These are phyloP conservation scores for Pistacia integerrima DNA, from an alignment of 345 rosid genomes.

Conservation along the genomic window DNA sequence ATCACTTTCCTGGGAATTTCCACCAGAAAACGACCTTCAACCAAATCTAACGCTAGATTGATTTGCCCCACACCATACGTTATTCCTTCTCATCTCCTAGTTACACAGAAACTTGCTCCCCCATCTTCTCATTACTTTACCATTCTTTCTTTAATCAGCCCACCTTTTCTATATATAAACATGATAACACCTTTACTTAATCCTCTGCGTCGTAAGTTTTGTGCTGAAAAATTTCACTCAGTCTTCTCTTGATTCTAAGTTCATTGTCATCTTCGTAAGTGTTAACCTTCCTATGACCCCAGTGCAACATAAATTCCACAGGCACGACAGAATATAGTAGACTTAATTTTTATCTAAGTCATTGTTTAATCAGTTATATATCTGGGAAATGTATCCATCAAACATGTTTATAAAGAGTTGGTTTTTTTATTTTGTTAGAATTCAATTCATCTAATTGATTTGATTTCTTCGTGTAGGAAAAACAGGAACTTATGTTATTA, in stretches of 20 bases:
- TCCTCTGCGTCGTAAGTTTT: not conserved
- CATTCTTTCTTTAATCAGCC: no score
- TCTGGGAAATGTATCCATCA: no score
- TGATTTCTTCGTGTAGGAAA: not conserved
- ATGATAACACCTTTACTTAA: not conserved
- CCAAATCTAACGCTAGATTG: not conserved
- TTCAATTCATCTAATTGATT: no score
- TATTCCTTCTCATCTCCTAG: not conserved
- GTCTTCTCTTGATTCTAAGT: not conserved
- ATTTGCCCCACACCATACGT: not conserved
- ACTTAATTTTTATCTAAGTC: not conserved
- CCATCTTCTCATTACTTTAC: not conserved
- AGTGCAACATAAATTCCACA: not conserved
- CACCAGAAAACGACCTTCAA: not conserved
- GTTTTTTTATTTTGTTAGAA: not conserved
- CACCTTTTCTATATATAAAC: no score
- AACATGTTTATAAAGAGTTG: not conserved
- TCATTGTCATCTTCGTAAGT: not conserved
- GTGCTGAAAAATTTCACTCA: not conserved
- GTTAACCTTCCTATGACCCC: not conserved
- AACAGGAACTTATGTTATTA: constrained; percentile 16
- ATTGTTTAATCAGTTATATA: no score
- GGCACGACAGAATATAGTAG: not conserved
- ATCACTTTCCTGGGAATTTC: not conserved
- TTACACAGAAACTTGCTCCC: not conserved